A percentile compares a stretch with the other conserved stretches of the same genome.
Evolutionary conservation across 768 basidiomycete species (phyloP).

Genomic region (Boletus pseudopeckii): DNA sequence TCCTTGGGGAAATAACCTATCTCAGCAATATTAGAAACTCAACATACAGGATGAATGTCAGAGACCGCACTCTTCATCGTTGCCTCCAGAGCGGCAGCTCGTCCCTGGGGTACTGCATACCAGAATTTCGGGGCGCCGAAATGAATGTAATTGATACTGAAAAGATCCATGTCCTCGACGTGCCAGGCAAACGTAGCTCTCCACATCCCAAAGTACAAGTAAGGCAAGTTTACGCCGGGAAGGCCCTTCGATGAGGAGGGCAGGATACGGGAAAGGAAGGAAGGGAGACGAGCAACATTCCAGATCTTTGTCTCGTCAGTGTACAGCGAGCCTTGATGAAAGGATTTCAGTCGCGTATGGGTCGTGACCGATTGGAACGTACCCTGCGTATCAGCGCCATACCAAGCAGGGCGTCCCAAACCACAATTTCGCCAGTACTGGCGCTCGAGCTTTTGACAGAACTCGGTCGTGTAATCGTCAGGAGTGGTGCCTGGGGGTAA

Average conservation of each 20-base stretch:
- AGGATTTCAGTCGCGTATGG: background rate
- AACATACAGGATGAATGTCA: background rate
- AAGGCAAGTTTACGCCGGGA: slow-evolving; percentile 96
- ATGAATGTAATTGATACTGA: slow-evolving; percentile 98
- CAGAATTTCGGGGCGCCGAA: slow-evolving; percentile 97
- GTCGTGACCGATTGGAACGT: slow-evolving; percentile 19
- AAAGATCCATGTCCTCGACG: slow-evolving; percentile 99
- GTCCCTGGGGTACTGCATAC: slow-evolving; percentile 92
- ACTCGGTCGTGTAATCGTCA: slow-evolving; percentile 82
- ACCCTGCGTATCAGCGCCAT: slow-evolving; percentile 96
- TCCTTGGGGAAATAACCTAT: slow-evolving; percentile 89
- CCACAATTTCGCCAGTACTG: slow-evolving; percentile 92
- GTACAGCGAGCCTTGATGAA: slow-evolving; percentile 54
- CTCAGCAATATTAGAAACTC: slow-evolving; percentile 1
- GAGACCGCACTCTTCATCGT: slow-evolving; percentile 72
- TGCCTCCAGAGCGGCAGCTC: slow-evolving; percentile 78
- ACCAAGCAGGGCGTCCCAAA: slow-evolving; percentile 90
- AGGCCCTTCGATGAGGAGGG: slow-evolving; percentile 65
- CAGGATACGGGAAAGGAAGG: slow-evolving; percentile 76
- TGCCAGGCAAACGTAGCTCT: slow-evolving; percentile 98
- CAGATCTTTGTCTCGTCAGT: slow-evolving; percentile 77
- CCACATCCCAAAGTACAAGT: slow-evolving; percentile 99
- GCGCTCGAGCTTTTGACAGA: slow-evolving; percentile 83
- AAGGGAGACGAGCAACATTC: slow-evolving; percentile 94
- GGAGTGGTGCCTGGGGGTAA: slow-evolving; percentile 68